These are phyloP conservation scores for Penicillium capsulatum DNA, from an alignment of 2,329 filamentous ascomycete genomes.

Conservation along the genomic window DNA sequence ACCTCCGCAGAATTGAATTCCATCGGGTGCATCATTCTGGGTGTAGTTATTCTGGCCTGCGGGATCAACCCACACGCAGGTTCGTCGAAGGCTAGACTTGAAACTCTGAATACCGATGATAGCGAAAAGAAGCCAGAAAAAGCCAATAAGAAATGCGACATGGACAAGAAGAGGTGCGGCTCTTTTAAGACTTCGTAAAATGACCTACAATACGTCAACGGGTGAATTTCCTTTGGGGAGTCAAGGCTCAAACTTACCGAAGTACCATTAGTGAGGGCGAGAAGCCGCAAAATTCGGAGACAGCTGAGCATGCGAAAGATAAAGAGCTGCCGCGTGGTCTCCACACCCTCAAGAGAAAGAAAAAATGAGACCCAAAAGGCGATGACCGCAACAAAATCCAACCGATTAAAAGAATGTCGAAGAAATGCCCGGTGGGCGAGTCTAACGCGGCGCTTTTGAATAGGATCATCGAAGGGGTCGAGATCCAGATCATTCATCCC, in stretches of 20 bases:
- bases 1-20: slow-evolving; percentile 80
- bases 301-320: slow-evolving; percentile 97
- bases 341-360: slow-evolving; percentile 65
- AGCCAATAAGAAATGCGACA: slow-evolving; percentile 88
- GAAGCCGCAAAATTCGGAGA: slow-evolving; percentile 82
- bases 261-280: slow-evolving; percentile 89
- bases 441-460: slow-evolving; percentile 77
- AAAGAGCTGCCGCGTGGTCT: slow-evolving; percentile 68
- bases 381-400: slow-evolving; percentile 92
- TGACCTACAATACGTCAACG: slow-evolving; percentile 58
- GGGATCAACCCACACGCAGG: slow-evolving; percentile 73
- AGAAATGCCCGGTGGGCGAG: slow-evolving; percentile 88
- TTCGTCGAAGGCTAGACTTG: slow-evolving; percentile 72
- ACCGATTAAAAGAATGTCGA: slow-evolving; percentile 88
- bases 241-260: slow-evolving; percentile 56
- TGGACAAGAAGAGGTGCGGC: slow-evolving; percentile 86
- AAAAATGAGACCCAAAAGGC: slow-evolving; percentile 90
- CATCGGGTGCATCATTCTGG: slow-evolving; percentile 52
- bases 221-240: background rate
- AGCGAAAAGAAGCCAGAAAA: slow-evolving; percentile 97
- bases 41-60: slow-evolving; percentile 38
- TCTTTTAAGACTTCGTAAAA: slow-evolving; percentile 90
- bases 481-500: slow-evolving; percentile 62
- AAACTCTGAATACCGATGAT: slow-evolving; percentile 97
- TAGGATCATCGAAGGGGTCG: slow-evolving; percentile 55